A percentile compares a stretch with the other conserved stretches of the same genome.
These are phyloP conservation scores for Candida maesae DNA, from an alignment of 805 yeast genomes.

Conservation along the genomic window DNA sequence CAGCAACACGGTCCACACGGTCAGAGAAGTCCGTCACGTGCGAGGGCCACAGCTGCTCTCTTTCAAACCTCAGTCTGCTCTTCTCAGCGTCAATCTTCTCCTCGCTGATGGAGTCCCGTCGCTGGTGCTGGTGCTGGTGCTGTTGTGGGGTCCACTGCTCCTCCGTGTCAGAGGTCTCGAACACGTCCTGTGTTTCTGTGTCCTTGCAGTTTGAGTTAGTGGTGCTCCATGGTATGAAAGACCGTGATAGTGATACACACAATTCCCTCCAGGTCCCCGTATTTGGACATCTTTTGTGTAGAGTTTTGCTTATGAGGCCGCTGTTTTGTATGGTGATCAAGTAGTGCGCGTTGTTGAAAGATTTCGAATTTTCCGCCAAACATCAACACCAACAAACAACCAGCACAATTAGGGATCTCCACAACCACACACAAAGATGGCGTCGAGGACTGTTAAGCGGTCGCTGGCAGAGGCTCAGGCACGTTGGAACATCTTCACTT, in stretches of 20 bases:
- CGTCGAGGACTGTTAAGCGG: neutral
- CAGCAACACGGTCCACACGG: slow-evolving; percentile 30
- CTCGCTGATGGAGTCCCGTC: slow-evolving; percentile 26
- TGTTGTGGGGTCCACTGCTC: slow-evolving; percentile 24
- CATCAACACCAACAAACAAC: neutral
- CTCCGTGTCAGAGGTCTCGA: slow-evolving; percentile 39
- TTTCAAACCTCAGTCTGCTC: slow-evolving; percentile 36
- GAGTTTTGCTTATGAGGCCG: too few species aligned
- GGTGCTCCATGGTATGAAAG: neutral
- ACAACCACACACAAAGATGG: neutral
- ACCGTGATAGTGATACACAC: too few species aligned
- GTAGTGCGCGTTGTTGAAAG: neutral
- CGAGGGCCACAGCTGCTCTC: neutral
- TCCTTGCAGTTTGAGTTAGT: slow-evolving; percentile 20
- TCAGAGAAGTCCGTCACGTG: neutral
- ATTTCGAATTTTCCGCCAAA: neutral
- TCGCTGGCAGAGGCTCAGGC: neutral
- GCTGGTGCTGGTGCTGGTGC: neutral
- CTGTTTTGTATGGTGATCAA: too few species aligned
- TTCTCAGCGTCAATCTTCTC: slow-evolving; percentile 13
- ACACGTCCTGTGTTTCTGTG: slow-evolving; percentile 33
- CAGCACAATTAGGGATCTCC: too few species aligned
- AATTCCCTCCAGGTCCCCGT: slow-evolving; percentile 20
- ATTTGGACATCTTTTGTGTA: slow-evolving; percentile 16
- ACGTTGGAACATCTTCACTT: slow-evolving; percentile 40